Evolutionary conservation across 2,329 filamentous ascomycete species (phyloP), one percentile per base, ranked within the genome.

Genomic region (Phialophora macrospora): DNA sequence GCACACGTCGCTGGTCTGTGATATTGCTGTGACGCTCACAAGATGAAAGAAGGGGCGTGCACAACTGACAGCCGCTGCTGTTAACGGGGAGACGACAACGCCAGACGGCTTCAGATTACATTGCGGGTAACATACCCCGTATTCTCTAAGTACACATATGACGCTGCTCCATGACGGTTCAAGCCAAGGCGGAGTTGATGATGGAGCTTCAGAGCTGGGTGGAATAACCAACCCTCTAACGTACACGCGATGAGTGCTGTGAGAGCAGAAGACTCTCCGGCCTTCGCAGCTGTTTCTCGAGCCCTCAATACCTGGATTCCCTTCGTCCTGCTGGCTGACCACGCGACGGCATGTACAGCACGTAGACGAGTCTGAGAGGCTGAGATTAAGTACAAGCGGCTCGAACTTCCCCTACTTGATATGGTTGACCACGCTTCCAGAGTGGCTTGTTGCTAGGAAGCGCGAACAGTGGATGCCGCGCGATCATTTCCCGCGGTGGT

Each of bases 11-110:
- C 48, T 22, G 20, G 48, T 26, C 17, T 26, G 48, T 51, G 48
- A 51, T 51, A 51, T 51, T 51, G 48, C 48, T 51, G 48, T 51
- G 48, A 51, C 24, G 24, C 20, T 8, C 5, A 44, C 17, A 7
- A 44, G 38, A 20, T 28, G 48, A 22, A 22, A 28, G 20, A 9
- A 14, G 3, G 5, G 20, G 8, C 3, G 12, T 51, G 12, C 9
- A 28, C 9, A 49, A 51, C 9, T 26, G 38, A 44, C 38, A 20
- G 38, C 38, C 17, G 17, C 38, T 7, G 38, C 7, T 44, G 38
- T 2, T 20, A 41, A 17, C 17, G 2, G 38, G 4, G n/a, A 44
- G 38, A n/a, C 38, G 17, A 44, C 38, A 44, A 44, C 38, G 17
- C 17, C 17, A 9, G 14, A n/a, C 7, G 26, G 24, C 48, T 12